These are phyloP conservation scores for Aspergillus amoenus DNA, from an alignment of 2,329 filamentous ascomycete genomes.

Conservation along the genomic window DNA sequence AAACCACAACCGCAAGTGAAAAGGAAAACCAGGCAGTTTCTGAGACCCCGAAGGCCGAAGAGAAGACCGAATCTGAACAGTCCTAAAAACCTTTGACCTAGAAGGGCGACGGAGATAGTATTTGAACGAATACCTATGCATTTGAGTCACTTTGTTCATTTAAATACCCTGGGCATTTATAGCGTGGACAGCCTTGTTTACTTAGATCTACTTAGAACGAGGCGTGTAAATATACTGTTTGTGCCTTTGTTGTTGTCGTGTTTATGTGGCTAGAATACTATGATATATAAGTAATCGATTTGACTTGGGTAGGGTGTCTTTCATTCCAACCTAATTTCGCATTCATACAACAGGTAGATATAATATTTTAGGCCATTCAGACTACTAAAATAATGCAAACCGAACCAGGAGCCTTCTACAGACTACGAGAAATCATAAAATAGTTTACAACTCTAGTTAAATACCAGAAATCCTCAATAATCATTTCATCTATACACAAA, in stretches of 20 bases:
- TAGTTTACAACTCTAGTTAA: not conserved
- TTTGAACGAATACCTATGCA: not conserved
- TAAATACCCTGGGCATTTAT: conserved; percentile 15
- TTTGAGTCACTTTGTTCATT: not conserved
- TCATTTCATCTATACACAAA: conserved; percentile 13
- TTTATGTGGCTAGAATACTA: not conserved
- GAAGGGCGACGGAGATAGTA: no score
- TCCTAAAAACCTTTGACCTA: not conserved
- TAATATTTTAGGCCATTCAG: no score
- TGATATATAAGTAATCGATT: not conserved
- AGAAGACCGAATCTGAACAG: not conserved
- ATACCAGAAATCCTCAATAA: not conserved
- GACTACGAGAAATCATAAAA: not conserved
- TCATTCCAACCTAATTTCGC: no score
- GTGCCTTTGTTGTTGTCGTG: not conserved
- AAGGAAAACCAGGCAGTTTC: conserved; percentile 3
- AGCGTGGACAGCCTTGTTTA: conserved; percentile 13
- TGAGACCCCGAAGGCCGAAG: not conserved
- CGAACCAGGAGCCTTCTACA: not conserved
- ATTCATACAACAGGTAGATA: no score
- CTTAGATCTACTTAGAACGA: not conserved
- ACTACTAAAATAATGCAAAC: no score
- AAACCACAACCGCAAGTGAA: conserved; percentile 13
- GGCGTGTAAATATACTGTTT: conserved; percentile 5
- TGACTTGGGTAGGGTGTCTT: not conserved